Evolutionary conservation across 768 basidiomycete species (phyloP).

Genomic region (Lactarius pseudohatsudake): DNA sequence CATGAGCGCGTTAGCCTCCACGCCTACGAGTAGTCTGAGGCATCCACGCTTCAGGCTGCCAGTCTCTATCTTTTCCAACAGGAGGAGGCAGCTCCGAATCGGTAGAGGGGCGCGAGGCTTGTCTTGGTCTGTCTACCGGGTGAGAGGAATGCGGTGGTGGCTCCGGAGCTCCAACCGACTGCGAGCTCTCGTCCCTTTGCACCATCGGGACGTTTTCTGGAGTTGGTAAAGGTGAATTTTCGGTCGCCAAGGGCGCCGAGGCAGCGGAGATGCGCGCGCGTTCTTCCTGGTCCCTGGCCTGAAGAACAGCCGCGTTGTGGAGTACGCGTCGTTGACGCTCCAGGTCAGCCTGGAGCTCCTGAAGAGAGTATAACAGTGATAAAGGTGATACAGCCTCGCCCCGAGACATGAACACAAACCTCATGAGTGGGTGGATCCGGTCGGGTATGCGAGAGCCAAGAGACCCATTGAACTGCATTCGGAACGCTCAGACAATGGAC

Average conservation of each 20-base stretch:
- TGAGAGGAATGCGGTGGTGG: neutral
- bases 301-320: conserved; percentile 22
- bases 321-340: conserved; percentile 9
- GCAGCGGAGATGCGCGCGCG: conserved; percentile 8
- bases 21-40: conserved; percentile 16
- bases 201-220: neutral
- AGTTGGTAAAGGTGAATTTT: neutral
- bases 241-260: neutral
- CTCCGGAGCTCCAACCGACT: neutral
- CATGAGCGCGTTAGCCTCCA: neutral
- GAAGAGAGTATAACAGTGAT: neutral
- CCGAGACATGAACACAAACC: conserved; percentile 11
- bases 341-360: neutral
- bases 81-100: conserved; percentile 11
- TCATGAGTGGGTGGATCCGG: conserved; percentile 21
- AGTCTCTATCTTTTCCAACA: conserved; percentile 20
- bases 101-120: neutral
- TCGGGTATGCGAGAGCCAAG: conserved; percentile 28
- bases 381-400: conserved; percentile 14
- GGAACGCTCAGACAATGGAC: conserved; percentile 6
- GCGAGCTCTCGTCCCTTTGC: neutral
- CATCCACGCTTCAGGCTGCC: conserved; percentile 28
- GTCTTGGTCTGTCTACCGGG: neutral
- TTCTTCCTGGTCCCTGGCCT: conserved; percentile 29
- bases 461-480: conserved; percentile 26